Base-by-base conservation (phyloP, 148 eudicot genomes). In the Suaeda aralocaspica region DNA sequence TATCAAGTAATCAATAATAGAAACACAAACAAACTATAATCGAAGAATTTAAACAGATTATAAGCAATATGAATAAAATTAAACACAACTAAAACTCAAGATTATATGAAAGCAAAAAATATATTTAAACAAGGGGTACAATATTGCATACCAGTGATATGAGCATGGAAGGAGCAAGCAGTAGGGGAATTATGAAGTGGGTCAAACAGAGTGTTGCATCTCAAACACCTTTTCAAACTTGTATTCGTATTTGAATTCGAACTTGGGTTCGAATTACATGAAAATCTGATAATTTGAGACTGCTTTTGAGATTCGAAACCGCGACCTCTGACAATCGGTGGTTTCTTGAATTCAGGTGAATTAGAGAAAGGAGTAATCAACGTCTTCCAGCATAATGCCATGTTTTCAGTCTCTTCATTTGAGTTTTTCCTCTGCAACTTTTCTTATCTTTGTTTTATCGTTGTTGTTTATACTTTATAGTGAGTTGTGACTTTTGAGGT, bases 131-230 rank as follows among this genome's bases (percentile, higher is more conserved):
- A n/a, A n/a, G 9, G 11, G 10, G 46, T 42, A 42, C 0, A 46
- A 13, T 44, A 44, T 44, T 6, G 16, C 13, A 21, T 81, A 87
- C 87, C 89, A 65, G 82, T 85, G 67, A 81, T 72, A 67, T 88
- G 92, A 67, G 84, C 92, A 76, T 85, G 92, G 66, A 85, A 88
- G 30, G 86, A 85, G 76, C 92, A 88, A 72, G 84, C 78, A 64
- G 77, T 68, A 19, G 88, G 80, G 30, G 87, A 87, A 72, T 84
- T 84, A 66, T 68, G 82, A 67, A 71, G 67, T 18, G 84, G 85
- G 6, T 61, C 45, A 70, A 77, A 87, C 51, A 77, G 30, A 13
- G 71, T 52, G 49, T 81, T 81, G 67, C 91, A 87, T 80, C 91
- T 83, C 81, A 88, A 80, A 66, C 92, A 88, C 59, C 79, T 78